Evolutionary conservation across 225 moss, liverwort and hornwort species (phyloP).

Genomic region (Anthoceros angustus): DNA sequence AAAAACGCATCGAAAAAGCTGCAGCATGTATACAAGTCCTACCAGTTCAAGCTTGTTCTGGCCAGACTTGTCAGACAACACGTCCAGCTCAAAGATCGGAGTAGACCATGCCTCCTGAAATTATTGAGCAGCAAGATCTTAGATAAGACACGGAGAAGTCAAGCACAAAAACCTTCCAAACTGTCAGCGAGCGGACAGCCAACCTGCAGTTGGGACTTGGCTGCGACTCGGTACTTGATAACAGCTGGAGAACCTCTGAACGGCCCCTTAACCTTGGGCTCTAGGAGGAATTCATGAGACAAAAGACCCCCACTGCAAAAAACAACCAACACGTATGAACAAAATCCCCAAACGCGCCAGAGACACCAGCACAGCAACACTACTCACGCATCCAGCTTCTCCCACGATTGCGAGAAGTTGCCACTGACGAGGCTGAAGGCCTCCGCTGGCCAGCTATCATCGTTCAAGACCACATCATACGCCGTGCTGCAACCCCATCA

Average conservation of each 20-base stretch:
- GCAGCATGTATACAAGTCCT: conserved; percentile 5
- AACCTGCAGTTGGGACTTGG: conserved; percentile 40
- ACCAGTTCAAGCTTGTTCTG: conserved; percentile 34
- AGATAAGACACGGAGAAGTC: not conserved
- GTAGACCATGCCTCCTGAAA: conserved; percentile 43
- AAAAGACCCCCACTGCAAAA: conserved; percentile 25
- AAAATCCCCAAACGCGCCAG: not conserved
- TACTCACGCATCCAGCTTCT: conserved; percentile 55
- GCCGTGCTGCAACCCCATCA: conserved; percentile 26
- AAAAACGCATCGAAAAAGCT: not conserved
- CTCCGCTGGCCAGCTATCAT: conserved; percentile 44
- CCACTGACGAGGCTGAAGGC: conserved; percentile 28
- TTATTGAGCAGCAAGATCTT: not conserved
- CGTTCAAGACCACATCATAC: conserved; percentile 46
- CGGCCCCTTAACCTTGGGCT: conserved; percentile 34
- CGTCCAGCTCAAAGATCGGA: conserved; percentile 31
- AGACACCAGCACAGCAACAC: not conserved
- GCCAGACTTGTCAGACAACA: conserved; percentile 44
- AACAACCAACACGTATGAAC: not conserved
- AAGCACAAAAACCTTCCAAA: not conserved
- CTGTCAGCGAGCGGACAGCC: not conserved
- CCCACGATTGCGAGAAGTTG: conserved; percentile 34
- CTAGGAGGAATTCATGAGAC: conserved; percentile 27
- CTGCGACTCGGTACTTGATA: conserved; percentile 42
- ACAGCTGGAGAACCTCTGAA: conserved; percentile 38